Conservation (phyloP, 2,329 filamentous ascomycete species). For the Talaromyces sp. region DNA sequence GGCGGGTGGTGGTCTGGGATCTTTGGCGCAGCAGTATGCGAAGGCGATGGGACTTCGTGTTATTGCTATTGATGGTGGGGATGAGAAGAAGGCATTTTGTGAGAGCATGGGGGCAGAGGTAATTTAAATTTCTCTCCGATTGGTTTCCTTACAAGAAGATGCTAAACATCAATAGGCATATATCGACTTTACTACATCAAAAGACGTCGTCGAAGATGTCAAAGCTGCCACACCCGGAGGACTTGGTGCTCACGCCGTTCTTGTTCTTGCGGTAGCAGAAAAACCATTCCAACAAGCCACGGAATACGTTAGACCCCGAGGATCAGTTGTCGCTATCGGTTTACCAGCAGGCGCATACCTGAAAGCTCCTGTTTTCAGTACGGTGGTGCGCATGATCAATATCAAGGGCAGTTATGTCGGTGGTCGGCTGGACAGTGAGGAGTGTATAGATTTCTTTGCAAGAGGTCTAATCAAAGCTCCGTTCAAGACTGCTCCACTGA, state of each 20-base stretch:
- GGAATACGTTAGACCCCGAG: slow-evolving; percentile 77
- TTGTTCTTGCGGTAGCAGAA: slow-evolving; percentile 82
- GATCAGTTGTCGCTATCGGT: slow-evolving; percentile 83
- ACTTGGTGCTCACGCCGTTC: slow-evolving; percentile 79
- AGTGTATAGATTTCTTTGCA: slow-evolving; percentile 86
- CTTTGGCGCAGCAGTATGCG: slow-evolving; percentile 79
- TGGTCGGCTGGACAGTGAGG: slow-evolving; percentile 80
- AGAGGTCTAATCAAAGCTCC: slow-evolving; percentile 82
- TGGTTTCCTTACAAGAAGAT: neutral
- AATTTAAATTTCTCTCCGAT: neutral
- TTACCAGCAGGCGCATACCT: slow-evolving; percentile 77
- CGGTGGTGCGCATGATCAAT: slow-evolving; percentile 82
- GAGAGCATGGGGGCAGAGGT: slow-evolving; percentile 64
- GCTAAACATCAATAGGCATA: slow-evolving; percentile 49
- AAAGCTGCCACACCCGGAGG: slow-evolving; percentile 76
- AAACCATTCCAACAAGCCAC: slow-evolving; percentile 94
- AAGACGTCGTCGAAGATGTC: slow-evolving; percentile 79
- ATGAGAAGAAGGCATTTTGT: slow-evolving; percentile 69
- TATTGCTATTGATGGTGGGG: slow-evolving; percentile 78
- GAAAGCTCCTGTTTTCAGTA: slow-evolving; percentile 81
- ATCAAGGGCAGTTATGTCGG: slow-evolving; percentile 95
- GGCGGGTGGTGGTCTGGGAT: slow-evolving; percentile 78
- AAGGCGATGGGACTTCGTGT: slow-evolving; percentile 80
- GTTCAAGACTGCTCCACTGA: slow-evolving; percentile 78
- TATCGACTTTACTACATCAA: slow-evolving; percentile 74